These are phyloP conservation scores for Pseudopyricularia cyperi DNA, from an alignment of 2,329 filamentous ascomycete species.

Conservation along the genomic window DNA sequence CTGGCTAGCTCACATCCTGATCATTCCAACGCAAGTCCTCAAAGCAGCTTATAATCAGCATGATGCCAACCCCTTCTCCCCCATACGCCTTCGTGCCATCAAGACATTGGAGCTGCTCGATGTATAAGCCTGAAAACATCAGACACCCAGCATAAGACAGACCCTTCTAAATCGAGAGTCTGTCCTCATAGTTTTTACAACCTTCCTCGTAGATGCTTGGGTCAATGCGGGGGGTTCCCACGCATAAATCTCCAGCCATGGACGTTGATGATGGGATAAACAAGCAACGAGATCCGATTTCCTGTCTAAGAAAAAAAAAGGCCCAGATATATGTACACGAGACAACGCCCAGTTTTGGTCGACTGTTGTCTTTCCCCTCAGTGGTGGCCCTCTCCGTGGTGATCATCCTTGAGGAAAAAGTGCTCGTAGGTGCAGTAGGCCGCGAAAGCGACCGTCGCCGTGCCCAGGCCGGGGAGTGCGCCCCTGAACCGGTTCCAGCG, in stretches of 20 bases:
- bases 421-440: constrained; percentile 85
- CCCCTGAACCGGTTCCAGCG: constrained; percentile 81
- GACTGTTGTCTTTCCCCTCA: constrained; percentile 18
- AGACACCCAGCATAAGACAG: too few species aligned
- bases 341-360: constrained; percentile 3
- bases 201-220: too few species aligned
- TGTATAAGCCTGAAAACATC: too few species aligned
- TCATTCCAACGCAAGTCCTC: too few species aligned
- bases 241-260: neutral
- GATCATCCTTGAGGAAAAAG: constrained; percentile 66
- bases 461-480: constrained; percentile 81
- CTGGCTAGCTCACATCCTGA: too few species aligned
- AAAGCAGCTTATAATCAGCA: too few species aligned
- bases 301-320: neutral
- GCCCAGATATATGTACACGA: neutral
- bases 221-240: too few species aligned
- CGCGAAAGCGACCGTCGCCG: constrained; percentile 81
- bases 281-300: neutral
- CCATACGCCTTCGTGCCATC: too few species aligned
- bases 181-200: too few species aligned
- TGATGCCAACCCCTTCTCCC: too few species aligned
- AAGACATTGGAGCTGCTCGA: too few species aligned
- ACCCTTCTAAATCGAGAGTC: too few species aligned
- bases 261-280: neutral
- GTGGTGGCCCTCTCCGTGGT: constrained; percentile 45